Base-by-base conservation (phyloP, 2,329 filamentous ascomycete species). In the Paracorniculantispora psalliotae region DNA sequence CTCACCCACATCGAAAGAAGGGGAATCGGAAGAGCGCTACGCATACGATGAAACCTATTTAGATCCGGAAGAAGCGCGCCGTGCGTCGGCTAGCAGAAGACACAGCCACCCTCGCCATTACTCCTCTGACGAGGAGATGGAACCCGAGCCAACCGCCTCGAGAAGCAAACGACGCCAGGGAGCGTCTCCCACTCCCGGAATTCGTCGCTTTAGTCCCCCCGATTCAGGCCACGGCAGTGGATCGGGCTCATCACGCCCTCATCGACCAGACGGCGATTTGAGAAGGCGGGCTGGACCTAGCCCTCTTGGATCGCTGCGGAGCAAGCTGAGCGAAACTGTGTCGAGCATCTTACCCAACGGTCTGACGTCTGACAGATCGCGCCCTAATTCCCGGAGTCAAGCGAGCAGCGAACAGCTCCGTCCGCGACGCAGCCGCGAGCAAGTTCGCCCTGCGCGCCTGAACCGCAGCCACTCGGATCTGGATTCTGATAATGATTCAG, bases 41-140 rank as follows among this genome's bases (percentile, higher is more conserved):
- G 52, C 64, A 37, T 68, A 68, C 56, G 69, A 69, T 51, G 60
- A 65, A 37, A 41, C 67, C 57, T 65, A 79, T 56, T 63, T 77
- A 15, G 73, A 74, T 43, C 68, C 75, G 8, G 67, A 72, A 33
- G 46, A 63, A 10, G 68, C 63, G 61, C 67, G 71, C 47, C 69
- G 69, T 15, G 57, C 64, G 9, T 46, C 62, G 1, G 69, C 70
- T 21, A 64, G 67, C 19, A 75, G 81, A 21, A 71, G 79, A 30
- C 79, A 82, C 64, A 82, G 79, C 63, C 80, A 82, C 56, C 78
- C 79, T 0, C 72, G 77, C 30, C 73, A 75, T 52, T 68, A 71
- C 46, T 75, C 75, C 23, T 73, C 75, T 1, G 77, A 77, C n/a
- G 76, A 77, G 2, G 74, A 77, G 4, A 28, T 50, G 1, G 76